Conservation (phyloP, 345 rosid species). For the Syzygium grande region DNA sequence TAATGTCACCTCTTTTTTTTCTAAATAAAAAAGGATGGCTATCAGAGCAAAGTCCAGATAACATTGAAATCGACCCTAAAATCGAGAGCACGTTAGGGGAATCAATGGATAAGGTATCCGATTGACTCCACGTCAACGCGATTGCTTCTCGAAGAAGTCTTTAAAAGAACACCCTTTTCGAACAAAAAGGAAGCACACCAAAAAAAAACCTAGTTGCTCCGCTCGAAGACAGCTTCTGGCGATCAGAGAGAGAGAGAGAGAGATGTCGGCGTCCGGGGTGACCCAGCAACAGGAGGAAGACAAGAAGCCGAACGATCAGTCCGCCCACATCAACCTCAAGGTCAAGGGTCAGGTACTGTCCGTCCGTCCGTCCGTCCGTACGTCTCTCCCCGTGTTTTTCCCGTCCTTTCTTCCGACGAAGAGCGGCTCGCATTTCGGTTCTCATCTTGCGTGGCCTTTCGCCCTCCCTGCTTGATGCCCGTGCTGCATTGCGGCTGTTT, state of each 20-base stretch:
- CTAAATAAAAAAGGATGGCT: no score
- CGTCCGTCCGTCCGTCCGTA: background rate
- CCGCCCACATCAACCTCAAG: conserved; percentile 76
- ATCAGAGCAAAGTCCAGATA: accelerated
- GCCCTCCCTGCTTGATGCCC: background rate
- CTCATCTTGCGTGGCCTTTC: background rate
- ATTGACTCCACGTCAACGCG: background rate
- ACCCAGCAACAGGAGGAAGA: conserved; percentile 11
- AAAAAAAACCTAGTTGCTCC: background rate
- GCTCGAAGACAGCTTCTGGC: background rate
- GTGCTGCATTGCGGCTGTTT: background rate
- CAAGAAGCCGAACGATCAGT: conserved; percentile 70
- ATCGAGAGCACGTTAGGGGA: background rate
- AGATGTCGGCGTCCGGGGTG: background rate
- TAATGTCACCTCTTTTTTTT: no score
- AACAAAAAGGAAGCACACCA: background rate
- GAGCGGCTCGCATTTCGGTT: background rate
- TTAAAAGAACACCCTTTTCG: background rate
- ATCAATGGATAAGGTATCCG: background rate
- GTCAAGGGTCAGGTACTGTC: conserved; percentile 81
- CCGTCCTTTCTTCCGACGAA: background rate
- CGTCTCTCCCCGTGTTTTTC: background rate
- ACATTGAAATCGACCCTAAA: no score
- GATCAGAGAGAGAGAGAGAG: background rate
- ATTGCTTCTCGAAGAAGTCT: background rate